Percentiles rank a stretch among this genome's conserved stretches.
These are phyloP conservation scores for Phylloporus rhodoxanthus DNA, from an alignment of 768 basidiomycete species.

Conservation along the genomic window DNA sequence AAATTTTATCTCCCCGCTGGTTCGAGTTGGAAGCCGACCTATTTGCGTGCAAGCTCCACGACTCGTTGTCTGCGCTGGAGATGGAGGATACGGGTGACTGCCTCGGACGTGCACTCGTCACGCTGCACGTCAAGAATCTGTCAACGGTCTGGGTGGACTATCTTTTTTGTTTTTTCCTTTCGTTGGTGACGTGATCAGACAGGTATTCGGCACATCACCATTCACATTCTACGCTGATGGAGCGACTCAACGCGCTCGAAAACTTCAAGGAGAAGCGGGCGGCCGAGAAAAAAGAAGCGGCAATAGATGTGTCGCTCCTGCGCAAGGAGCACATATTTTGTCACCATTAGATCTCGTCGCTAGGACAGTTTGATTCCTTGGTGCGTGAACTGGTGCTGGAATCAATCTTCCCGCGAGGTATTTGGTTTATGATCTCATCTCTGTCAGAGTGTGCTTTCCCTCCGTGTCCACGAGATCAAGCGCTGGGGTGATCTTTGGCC, in stretches of 20 bases:
- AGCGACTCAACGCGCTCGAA: slow-evolving; percentile 80
- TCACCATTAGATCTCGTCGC: not conserved
- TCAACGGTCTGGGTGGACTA: slow-evolving; percentile 90
- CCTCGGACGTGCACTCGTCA: slow-evolving; percentile 74
- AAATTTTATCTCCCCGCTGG: no score
- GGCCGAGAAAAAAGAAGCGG: slow-evolving; percentile 25
- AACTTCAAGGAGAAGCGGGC: slow-evolving; percentile 44
- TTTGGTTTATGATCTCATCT: no score
- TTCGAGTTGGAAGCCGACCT: slow-evolving; percentile 93
- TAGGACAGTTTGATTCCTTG: not conserved
- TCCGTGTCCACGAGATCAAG: no score
- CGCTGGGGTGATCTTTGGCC: no score
- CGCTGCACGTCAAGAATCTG: slow-evolving; percentile 87
- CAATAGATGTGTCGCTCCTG: slow-evolving; percentile 7
- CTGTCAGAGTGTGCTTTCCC: no score
- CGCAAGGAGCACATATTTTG: not conserved
- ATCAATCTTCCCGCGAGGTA: no score
- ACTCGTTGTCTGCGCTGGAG: slow-evolving; percentile 37
- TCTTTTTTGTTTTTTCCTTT: not conserved
- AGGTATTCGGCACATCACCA: slow-evolving; percentile 95
- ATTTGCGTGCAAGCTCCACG: slow-evolving; percentile 73
- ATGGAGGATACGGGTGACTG: slow-evolving; percentile 85
- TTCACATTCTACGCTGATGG: slow-evolving; percentile 90
- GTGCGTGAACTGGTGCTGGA: not conserved
- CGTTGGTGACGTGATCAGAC: not conserved